Percentiles rank a stretch among this genome's conserved stretches.
These are phyloP conservation scores for Flaveria brownii DNA, from an alignment of 129 eudicot species.

Conservation along the genomic window DNA sequence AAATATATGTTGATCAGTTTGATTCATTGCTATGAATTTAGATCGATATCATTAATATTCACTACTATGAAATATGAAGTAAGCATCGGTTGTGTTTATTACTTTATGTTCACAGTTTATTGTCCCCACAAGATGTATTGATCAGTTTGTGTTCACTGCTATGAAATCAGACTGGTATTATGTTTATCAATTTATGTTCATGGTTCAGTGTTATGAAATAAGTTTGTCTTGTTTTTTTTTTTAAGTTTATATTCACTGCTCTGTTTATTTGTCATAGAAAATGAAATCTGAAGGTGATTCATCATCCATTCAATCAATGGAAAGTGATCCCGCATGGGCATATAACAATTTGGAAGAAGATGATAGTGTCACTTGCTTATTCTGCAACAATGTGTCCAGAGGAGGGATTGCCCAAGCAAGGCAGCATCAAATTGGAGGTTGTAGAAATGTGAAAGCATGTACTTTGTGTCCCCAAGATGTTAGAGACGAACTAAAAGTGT, in stretches of 20 bases:
- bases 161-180: neutral
- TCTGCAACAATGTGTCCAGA: neutral
- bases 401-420: neutral
- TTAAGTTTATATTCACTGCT: neutral
- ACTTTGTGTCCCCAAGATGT: neutral
- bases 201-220: neutral
- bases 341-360: neutral
- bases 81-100: neutral
- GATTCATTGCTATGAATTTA: no score
- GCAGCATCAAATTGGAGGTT: neutral
- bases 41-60: neutral
- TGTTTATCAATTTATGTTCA: neutral
- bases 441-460: neutral
- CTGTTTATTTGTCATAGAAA: neutral
- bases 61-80: no score
- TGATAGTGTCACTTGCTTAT: neutral
- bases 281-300: constrained; percentile 3
- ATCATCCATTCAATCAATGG: neutral
- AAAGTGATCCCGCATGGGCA: constrained; percentile 6
- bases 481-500: neutral
- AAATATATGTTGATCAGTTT: neutral
- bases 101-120: neutral
- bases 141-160: neutral
- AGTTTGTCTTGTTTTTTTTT: neutral
- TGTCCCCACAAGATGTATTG: no score